Evolutionary conservation across 805 yeast genomes (phyloP).

Genomic region (Myxozyma mucilagina): DNA sequence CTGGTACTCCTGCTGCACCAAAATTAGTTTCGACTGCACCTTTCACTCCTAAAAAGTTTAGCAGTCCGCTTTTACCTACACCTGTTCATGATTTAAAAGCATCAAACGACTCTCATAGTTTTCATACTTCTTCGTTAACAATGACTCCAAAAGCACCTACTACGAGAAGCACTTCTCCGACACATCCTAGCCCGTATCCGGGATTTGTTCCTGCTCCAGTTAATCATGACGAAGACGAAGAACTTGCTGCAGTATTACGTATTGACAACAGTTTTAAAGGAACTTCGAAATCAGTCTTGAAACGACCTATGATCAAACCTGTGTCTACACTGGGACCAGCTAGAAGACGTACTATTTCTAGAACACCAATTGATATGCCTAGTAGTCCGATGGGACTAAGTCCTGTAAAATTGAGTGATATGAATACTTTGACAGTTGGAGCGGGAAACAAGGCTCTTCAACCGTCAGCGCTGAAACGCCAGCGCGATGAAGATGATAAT

Average conservation of each 20-base stretch:
- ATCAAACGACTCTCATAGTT: not conserved
- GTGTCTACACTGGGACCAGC: conserved; percentile 9
- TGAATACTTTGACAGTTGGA: not conserved
- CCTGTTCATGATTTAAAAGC: not conserved
- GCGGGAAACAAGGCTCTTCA: not conserved
- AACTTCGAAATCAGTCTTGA: not conserved
- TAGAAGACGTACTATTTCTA: not conserved
- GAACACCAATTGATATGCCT: not conserved
- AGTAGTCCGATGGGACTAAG: conserved; percentile 10
- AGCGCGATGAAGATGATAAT: conserved; percentile 1
- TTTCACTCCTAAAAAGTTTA: not conserved
- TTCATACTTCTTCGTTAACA: not conserved
- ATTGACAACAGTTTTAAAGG: not conserved
- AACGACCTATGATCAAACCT: not conserved
- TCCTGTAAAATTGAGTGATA: conserved; percentile 4
- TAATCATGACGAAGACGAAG: conserved; percentile 14
- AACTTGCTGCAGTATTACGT: conserved; percentile 11
- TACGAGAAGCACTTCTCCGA: not conserved
- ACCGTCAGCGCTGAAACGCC: not conserved
- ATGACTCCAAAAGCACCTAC: not conserved
- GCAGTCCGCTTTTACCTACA: not conserved
- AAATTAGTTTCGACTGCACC: not conserved
- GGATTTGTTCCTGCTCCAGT: conserved; percentile 3
- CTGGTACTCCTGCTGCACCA: not conserved
- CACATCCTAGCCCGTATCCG: not conserved